Conservation (phyloP, 768 basidiomycete genomes). For the Trametes gibbosa region DNA sequence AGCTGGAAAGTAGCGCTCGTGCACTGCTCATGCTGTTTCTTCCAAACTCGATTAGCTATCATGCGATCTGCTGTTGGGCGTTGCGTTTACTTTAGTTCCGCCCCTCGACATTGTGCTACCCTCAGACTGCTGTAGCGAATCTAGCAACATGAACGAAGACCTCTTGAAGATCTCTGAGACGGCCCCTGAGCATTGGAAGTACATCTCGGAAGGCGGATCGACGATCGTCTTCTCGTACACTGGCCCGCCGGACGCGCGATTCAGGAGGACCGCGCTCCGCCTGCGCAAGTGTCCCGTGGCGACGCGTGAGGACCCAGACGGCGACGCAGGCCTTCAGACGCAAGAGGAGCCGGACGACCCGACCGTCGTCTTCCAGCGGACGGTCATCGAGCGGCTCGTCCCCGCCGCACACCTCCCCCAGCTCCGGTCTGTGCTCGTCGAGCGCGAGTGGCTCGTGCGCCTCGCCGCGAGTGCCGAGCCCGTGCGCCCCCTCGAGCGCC, state of each 20-base stretch:
- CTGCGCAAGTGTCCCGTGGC: conserved; percentile 54
- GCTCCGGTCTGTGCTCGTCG: conserved; percentile 46
- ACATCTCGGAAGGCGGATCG: conserved; percentile 91
- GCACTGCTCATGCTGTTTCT: no score
- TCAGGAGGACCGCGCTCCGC: conserved; percentile 69
- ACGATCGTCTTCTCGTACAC: conserved; percentile 84
- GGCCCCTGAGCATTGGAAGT: conserved; percentile 65
- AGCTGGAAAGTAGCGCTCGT: background rate
- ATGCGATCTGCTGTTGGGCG: background rate
- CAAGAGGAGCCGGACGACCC: conserved; percentile 39
- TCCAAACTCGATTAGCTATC: conserved; percentile 1
- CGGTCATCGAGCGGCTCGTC: conserved; percentile 65
- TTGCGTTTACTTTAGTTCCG: background rate
- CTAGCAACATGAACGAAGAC: background rate
- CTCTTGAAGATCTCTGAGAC: conserved; percentile 25
- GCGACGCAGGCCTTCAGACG: conserved; percentile 33
- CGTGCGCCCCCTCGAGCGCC: conserved; percentile 56
- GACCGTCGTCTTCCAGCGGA: conserved; percentile 55
- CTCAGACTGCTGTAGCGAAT: background rate
- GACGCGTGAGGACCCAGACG: conserved; percentile 18
- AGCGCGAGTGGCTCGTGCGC: conserved; percentile 55
- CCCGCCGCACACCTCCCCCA: conserved; percentile 57
- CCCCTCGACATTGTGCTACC: background rate
- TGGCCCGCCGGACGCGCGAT: conserved; percentile 50
- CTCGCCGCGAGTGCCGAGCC: conserved; percentile 47